Conservation (phyloP, 2,329 filamentous ascomycete genomes). For the Pseudodiploospora longispora region DNA sequence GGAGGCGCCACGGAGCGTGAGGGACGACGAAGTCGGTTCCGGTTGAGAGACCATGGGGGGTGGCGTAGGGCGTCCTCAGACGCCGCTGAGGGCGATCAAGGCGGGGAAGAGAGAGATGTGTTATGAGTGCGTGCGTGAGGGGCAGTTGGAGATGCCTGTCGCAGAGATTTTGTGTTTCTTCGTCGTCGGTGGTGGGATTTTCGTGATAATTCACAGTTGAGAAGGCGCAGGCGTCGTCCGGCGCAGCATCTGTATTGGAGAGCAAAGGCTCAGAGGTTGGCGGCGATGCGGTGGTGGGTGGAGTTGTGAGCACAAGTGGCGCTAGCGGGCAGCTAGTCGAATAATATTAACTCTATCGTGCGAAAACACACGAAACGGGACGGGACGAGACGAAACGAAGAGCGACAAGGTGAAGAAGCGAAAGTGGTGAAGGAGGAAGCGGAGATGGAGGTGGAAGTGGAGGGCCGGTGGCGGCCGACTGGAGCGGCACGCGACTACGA, state of each 20-base stretch:
- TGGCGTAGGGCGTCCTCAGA: not conserved
- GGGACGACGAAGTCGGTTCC: slow-evolving; percentile 40
- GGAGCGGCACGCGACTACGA: too few species aligned
- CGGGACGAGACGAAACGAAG: too few species aligned
- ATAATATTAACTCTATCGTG: too few species aligned
- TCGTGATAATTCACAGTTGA: not conserved
- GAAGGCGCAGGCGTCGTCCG: not conserved
- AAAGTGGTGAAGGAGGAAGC: too few species aligned
- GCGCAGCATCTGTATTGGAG: slow-evolving; percentile 4
- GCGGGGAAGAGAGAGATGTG: not conserved
- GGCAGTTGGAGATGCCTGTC: not conserved
- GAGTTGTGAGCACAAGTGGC: too few species aligned
- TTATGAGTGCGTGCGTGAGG: not conserved
- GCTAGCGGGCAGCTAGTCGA: too few species aligned
- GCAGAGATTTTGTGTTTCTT: not conserved
- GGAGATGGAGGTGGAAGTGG: too few species aligned
- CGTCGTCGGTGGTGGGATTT: not conserved
- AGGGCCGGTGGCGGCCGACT: too few species aligned
- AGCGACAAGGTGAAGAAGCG: too few species aligned
- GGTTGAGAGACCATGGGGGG: slow-evolving; percentile 56
- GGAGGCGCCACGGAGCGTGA: slow-evolving; percentile 46
- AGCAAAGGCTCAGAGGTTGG: slow-evolving; percentile 1
- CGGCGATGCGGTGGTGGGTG: not conserved
- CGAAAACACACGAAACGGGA: too few species aligned
- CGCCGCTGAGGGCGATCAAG: slow-evolving; percentile 3